phyloP scores from a whole-genome alignment of 805 yeast genomes.

The Vanderwaltozyma yarrowii region DNA sequence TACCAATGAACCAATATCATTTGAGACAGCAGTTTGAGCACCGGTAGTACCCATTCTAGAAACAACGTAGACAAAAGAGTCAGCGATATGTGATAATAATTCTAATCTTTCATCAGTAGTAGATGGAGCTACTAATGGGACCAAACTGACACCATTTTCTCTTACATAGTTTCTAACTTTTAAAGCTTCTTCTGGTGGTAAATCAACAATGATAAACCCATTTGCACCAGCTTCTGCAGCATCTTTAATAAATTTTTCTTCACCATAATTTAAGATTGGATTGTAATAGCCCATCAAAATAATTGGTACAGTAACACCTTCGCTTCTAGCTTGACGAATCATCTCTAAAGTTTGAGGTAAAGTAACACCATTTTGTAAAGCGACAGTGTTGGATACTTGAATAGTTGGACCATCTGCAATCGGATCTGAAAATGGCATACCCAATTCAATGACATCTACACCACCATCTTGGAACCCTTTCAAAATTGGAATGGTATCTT shows the following conservation, averaged over 20 bases:
- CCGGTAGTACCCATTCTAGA: constrained; percentile 99
- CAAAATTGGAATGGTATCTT: constrained; percentile 78
- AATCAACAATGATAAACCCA: constrained; percentile 88
- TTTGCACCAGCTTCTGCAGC: constrained; percentile 86
- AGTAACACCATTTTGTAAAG: constrained; percentile 75
- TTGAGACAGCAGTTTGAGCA: constrained; percentile 52
- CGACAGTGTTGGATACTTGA: constrained; percentile 76
- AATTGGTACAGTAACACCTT: constrained; percentile 82
- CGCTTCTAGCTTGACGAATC: constrained; percentile 62
- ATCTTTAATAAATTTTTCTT: constrained; percentile 66
- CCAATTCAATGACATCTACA: constrained; percentile 87
- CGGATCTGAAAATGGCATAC: constrained; percentile 96
- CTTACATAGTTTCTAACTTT: constrained; percentile 69
- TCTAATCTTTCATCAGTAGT: constrained; percentile 84
- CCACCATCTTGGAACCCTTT: constrained; percentile 92
- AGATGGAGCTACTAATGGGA: constrained; percentile 94
- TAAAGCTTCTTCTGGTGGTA: constrained; percentile 97
- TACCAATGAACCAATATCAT: constrained; percentile 57
- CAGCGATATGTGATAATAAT: constrained; percentile 75
- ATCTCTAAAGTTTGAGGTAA: constrained; percentile 59
- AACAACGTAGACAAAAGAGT: constrained; percentile 91
- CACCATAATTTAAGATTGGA: constrained; percentile 86
- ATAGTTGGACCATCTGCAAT: constrained; percentile 98
- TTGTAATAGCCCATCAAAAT: constrained; percentile 97
- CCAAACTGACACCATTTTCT: constrained; percentile 61